A percentile compares a stretch with the other conserved stretches of the same genome.
Evolutionary conservation across 257 asterid species (phyloP).

Genomic region (Rubia yunnanensis): DNA sequence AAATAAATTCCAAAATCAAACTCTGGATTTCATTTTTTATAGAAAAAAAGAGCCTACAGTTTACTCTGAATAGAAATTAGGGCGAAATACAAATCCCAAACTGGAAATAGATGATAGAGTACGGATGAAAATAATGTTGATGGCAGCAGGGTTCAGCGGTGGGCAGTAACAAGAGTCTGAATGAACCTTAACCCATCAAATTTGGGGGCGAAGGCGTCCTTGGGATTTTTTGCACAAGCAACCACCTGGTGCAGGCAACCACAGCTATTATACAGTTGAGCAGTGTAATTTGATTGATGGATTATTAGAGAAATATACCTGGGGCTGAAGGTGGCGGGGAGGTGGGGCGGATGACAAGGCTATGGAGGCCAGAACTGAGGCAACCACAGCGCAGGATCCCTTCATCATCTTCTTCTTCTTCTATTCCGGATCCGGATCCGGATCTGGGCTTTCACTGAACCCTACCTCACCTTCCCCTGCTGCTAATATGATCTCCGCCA

Average conservation of each 20-base stretch:
- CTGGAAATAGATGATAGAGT: background rate
- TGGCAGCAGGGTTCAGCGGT: constrained; percentile 28
- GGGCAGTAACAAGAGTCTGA: constrained; percentile 70
- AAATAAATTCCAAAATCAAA: too few relatives aligned
- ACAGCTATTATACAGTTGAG: too few relatives aligned
- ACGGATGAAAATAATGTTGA: background rate
- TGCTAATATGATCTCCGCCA: background rate
- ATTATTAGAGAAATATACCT: constrained; percentile 18
- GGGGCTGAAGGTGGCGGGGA: constrained; percentile 4
- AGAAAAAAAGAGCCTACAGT: too few relatives aligned
- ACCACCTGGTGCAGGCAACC: background rate
- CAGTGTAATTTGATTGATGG: background rate
- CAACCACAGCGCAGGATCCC: constrained; percentile 15
- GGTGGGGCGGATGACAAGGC: constrained; percentile 6
- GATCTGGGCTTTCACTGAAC: constrained; percentile 19
- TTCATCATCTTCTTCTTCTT: constrained; percentile 13
- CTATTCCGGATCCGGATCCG: background rate
- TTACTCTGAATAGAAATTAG: too few relatives aligned
- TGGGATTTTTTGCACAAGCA: background rate
- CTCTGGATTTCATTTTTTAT: too few relatives aligned
- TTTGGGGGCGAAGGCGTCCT: constrained; percentile 56
- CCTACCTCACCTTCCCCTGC: constrained; percentile 13
- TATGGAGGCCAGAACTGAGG: constrained; percentile 10
- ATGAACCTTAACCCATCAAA: constrained; percentile 73
- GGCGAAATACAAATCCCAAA: too few relatives aligned